phyloP scores from a whole-genome alignment of 1,139 yeast species.

The Yamadazyma mexicana region DNA sequence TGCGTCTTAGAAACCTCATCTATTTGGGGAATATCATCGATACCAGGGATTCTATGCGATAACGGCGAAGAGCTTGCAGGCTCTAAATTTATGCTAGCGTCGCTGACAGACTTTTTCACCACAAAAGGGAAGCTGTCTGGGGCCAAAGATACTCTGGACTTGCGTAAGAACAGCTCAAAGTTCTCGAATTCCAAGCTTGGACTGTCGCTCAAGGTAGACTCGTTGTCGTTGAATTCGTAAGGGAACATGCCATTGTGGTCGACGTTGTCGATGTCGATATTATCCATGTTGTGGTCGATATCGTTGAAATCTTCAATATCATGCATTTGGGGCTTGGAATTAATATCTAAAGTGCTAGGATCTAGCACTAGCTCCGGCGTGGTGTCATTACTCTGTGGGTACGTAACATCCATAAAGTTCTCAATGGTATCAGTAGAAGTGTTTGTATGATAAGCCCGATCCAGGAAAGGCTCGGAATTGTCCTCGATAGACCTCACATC shows the following conservation, averaged over 20 bases:
- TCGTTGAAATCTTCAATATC: slow-evolving; percentile 1
- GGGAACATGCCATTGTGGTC: slow-evolving; percentile 1
- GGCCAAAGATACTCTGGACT: slow-evolving; percentile 32
- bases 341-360: slow-evolving; percentile 4
- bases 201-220: slow-evolving; percentile 14
- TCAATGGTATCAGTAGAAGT: slow-evolving; percentile 8
- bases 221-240: slow-evolving; percentile 13
- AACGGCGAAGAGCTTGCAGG: not conserved
- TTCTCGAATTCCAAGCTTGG: slow-evolving; percentile 21
- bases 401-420: slow-evolving; percentile 11
- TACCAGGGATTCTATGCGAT: not conserved
- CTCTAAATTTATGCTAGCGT: slow-evolving; percentile 11
- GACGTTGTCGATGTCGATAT: not conserved
- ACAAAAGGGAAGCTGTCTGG: slow-evolving; percentile 33
- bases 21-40: not conserved
- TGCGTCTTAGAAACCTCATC: not conserved
- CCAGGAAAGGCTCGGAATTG: too few relatives aligned
- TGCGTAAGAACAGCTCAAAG: slow-evolving; percentile 35
- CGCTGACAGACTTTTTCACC: slow-evolving; percentile 22
- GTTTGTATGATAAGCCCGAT: too few relatives aligned
- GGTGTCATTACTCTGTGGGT: slow-evolving; percentile 12
- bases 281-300: not conserved
- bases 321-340: slow-evolving; percentile 5
- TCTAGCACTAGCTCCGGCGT: slow-evolving; percentile 11
- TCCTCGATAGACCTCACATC: slow-evolving; percentile 1